Evolutionary conservation across 208 protist genomes (phyloP).

Genomic region (Acanthamoeba triangularis): DNA sequence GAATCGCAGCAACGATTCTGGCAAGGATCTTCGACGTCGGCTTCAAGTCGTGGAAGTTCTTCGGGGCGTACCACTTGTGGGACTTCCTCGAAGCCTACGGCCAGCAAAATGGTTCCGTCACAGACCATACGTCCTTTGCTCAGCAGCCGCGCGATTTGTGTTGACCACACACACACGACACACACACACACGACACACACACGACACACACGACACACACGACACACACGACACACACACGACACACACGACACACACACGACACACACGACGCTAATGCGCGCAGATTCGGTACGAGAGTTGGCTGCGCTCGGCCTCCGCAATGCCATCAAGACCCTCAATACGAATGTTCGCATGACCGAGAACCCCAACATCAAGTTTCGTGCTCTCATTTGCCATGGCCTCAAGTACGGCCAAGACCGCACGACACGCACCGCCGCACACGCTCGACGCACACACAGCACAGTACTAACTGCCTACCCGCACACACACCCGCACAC

Average conservation of each 20-base stretch:
- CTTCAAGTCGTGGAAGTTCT: slow-evolving; percentile 73
- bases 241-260: background rate
- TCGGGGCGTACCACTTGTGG: slow-evolving; percentile 34
- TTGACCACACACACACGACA: background rate
- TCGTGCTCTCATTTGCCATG: slow-evolving; percentile 50
- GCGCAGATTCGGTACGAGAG: slow-evolving; percentile 36
- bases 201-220: background rate
- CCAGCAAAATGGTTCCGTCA: slow-evolving; percentile 2
- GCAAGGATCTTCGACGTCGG: slow-evolving; percentile 33
- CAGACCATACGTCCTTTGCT: background rate
- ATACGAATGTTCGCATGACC: slow-evolving; percentile 15
- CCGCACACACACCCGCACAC: background rate
- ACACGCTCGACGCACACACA: background rate
- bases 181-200: background rate
- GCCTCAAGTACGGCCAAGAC: slow-evolving; percentile 58
- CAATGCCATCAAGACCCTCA: slow-evolving; percentile 60
- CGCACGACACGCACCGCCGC: background rate
- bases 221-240: background rate
- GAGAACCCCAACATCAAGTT: slow-evolving; percentile 66
- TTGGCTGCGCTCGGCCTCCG: slow-evolving; percentile 6
- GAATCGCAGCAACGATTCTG: slow-evolving; percentile 10
- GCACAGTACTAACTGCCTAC: background rate
- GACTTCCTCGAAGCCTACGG: slow-evolving; percentile 58
- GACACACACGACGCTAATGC: background rate
- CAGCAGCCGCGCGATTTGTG: too few relatives aligned